Evolutionary conservation across 805 yeast species (phyloP), one percentile per base, ranked within the genome.

Genomic region (Limtongozyma cylindracea): DNA sequence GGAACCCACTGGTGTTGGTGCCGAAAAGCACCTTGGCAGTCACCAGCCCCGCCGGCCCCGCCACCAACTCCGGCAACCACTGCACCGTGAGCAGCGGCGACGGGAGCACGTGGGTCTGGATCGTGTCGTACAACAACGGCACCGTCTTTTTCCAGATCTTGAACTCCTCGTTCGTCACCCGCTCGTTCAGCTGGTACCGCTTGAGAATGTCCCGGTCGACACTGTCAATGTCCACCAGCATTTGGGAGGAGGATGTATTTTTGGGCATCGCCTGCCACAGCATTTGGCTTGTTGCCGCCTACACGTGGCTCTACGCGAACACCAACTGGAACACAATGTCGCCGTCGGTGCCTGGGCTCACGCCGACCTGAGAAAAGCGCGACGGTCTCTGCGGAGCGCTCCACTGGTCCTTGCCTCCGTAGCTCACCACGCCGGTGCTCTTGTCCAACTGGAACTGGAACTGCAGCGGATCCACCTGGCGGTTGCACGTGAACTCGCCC

Each of bases 121-220:
- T 49, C 28, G 70, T 58, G 31, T 69, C 74, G 41, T 77, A 77
- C 27, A 77, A 48, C 30, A 73, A 49, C 3, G 91, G 91, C 9
- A 73, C 69, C 2, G 84, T 61, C 35, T 76, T 74, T 39, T 76
- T 77, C 93, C 93, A 77, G 26, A 68, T 47, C 31, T 55, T 55
- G 50, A 58, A 72, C 44, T 73, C 88, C 41, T 73, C 91, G 33
- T 73, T 73, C 28, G 56, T 52, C 7, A 69, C 42, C 35, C n/a
- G n/a, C n/a, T n/a, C n/a, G n/a, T n/a, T n/a, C n/a, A n/a, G n/a
- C n/a, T n/a, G n/a, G n/a, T n/a, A n/a, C n/a, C n/a, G n/a, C n/a
- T n/a, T n/a, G n/a, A n/a, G n/a, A n/a, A n/a, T n/a, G n/a, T n/a
- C n/a, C n/a, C n/a, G n/a, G n/a, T n/a, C n/a, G n/a, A n/a, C n/a